Base-by-base conservation (phyloP, 805 yeast genomes). In the Kluyveromyces starmeri region DNA sequence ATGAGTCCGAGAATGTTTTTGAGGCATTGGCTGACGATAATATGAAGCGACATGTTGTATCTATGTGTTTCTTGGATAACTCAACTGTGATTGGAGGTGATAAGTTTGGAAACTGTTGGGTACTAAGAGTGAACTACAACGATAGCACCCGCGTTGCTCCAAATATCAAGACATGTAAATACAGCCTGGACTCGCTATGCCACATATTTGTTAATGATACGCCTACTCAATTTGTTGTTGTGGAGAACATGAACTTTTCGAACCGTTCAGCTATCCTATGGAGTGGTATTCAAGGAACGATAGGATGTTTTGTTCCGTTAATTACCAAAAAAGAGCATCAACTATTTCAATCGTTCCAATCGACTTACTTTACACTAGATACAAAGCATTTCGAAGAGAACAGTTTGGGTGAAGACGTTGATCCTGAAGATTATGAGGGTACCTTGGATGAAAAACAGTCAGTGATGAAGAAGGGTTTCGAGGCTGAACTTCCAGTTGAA, bases 41-140 rank as follows among this genome's bases (percentile, higher is more conserved):
- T 1, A 58, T 78, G 24, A 66, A 76, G 21, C 62, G 96, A 20
- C 82, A 80, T 48, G 67, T 80, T 3, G 79, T 94, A 0, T 46
- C 75, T 2, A 45, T 80, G 27, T 50, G 65, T 3, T 59, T 73
- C 43, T 58, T 92, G 4, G 97, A 92, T 52, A 71, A 74, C 41
- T 75, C 75, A 37, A 85, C 96, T 0, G 72, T 82, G 1, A 62
- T 81, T 26, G 84, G 83, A 1, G 95, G 95, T 10, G 97, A 92
- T 53, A 78, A 77, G 49, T 85, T 82, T 58, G 96, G 97, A 1
- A 83, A 80, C 46, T 30, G 86, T 0, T 76, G 79, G 57, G 70
- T 83, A 1, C 58, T 84, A 26, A 62, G 96, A 39, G 56, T 80
- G 26, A 72, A 80, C 0, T 58, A 59, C n/a, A 59, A 65, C 4